Conservation (phyloP, 768 basidiomycete species). For the Kondoa malvinella region DNA sequence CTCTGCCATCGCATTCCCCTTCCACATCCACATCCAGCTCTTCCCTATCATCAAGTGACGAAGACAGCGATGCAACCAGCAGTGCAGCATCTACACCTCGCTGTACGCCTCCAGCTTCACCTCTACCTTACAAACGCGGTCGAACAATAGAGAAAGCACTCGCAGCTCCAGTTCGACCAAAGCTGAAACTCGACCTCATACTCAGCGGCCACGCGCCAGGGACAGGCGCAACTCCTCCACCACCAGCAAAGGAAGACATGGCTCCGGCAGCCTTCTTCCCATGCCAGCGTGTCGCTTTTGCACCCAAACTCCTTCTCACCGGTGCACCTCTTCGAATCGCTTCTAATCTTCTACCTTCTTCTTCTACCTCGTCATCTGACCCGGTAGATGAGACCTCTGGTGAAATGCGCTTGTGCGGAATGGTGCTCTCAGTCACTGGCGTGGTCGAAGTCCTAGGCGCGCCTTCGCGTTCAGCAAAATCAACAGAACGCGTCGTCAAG, state of each 20-base stretch:
- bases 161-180: not conserved
- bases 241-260: slow-evolving; percentile 16
- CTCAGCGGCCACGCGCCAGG: not conserved
- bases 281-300: slow-evolving; percentile 25
- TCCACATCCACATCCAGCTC: not conserved
- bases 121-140: not conserved
- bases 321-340: slow-evolving; percentile 22
- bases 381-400: not conserved
- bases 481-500: slow-evolving; percentile 19
- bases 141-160: not conserved
- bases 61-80: not conserved
- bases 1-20: not conserved
- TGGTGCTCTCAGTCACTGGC: slow-evolving; percentile 28
- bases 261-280: slow-evolving; percentile 29
- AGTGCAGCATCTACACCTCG: not conserved
- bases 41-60: not conserved
- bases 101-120: not conserved
- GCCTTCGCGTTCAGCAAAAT: not conserved
- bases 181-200: not conserved
- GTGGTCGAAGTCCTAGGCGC: slow-evolving; percentile 24
- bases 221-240: not conserved
- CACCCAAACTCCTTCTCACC: slow-evolving; percentile 24
- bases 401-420: slow-evolving; percentile 19
- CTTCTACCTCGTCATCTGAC: not conserved
- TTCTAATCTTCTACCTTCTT: not conserved